phyloP scores from a whole-genome alignment of 2,329 filamentous ascomycete species.

The Botrytis porri region DNA sequence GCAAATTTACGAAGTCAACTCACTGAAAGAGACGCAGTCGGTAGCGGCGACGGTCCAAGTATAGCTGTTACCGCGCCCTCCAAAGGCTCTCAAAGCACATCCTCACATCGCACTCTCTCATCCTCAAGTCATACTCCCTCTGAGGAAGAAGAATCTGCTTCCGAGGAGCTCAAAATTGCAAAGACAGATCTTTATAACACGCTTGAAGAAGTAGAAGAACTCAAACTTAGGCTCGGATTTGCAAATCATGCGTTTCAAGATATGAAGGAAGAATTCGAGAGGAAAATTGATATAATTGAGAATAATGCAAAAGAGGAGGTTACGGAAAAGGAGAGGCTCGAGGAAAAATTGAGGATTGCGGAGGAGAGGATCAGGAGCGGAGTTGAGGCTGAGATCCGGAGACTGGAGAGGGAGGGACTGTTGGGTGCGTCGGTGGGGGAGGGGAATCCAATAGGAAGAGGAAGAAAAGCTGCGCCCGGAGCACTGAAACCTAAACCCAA shows the following conservation, averaged over 20 bases:
- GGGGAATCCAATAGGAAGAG: background rate
- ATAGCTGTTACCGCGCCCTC: background rate
- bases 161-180: background rate
- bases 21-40: background rate
- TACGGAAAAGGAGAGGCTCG: background rate
- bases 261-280: conserved; percentile 4
- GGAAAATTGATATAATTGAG: background rate
- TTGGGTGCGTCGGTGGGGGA: background rate
- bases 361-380: background rate
- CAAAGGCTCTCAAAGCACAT: background rate
- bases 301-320: background rate
- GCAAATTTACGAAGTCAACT: background rate
- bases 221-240: background rate
- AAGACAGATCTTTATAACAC: conserved; percentile 17
- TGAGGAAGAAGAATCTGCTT: background rate
- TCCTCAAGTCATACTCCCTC: background rate
- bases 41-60: background rate
- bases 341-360: background rate
- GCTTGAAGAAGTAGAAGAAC: conserved; percentile 16
- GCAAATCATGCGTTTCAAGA: background rate
- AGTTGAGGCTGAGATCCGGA: background rate
- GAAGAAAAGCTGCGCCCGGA: background rate
- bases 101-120: background rate
- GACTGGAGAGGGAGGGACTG: background rate
- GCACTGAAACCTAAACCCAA: background rate